phyloP scores from a whole-genome alignment of 345 rosid species.

The Pistacia atlantica region DNA sequence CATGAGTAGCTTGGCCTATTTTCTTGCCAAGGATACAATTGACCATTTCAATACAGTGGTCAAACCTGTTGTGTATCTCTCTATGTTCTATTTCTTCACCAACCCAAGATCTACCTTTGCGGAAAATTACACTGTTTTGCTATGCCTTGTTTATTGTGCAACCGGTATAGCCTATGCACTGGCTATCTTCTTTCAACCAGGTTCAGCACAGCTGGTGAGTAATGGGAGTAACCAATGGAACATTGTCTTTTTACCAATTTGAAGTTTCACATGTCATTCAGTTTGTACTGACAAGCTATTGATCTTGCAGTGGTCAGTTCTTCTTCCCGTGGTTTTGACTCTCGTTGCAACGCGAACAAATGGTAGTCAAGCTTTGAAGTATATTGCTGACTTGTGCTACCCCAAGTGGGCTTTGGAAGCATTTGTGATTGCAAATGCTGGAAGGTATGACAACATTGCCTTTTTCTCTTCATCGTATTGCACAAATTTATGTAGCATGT shows the following conservation, averaged over 20 bases:
- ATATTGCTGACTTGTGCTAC: slow-evolving; percentile 62
- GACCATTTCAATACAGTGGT: slow-evolving; percentile 78
- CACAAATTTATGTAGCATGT: not conserved
- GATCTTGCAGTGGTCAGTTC: slow-evolving; percentile 82
- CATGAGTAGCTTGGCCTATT: slow-evolving; percentile 89
- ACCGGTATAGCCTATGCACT: slow-evolving; percentile 87
- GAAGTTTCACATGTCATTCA: not conserved
- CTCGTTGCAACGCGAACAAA: slow-evolving; percentile 70
- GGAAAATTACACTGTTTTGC: slow-evolving; percentile 78
- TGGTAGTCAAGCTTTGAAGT: slow-evolving; percentile 37
- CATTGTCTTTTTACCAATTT: not conserved
- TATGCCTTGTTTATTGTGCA: slow-evolving; percentile 91
- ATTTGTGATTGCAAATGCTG: slow-evolving; percentile 78
- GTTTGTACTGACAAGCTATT: slow-evolving; percentile 14
- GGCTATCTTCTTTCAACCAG: slow-evolving; percentile 80
- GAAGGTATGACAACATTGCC: slow-evolving; percentile 45
- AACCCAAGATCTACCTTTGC: slow-evolving; percentile 82
- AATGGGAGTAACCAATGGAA: not conserved
- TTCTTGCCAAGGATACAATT: slow-evolving; percentile 88
- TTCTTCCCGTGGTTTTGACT: slow-evolving; percentile 93
- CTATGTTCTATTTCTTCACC: slow-evolving; percentile 90
- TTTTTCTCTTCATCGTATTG: not conserved
- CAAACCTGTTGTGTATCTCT: slow-evolving; percentile 88
- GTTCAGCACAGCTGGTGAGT: slow-evolving; percentile 95
- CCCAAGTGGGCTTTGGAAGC: slow-evolving; percentile 93